phyloP scores from a whole-genome alignment of 169 alveolate genomes.

The Plasmodium sp. region DNA sequence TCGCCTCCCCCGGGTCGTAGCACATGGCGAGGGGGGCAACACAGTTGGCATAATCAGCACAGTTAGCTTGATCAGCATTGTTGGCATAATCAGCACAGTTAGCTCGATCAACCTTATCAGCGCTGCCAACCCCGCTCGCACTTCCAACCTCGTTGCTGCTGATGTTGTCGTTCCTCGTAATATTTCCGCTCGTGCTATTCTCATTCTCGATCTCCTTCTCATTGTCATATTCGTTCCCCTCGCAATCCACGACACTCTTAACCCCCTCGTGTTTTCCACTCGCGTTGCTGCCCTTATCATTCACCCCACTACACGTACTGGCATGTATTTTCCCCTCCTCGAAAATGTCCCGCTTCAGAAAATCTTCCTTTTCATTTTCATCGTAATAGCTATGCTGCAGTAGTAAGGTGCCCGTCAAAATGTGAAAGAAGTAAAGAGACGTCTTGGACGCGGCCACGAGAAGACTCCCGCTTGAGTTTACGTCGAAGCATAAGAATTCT shows the following conservation, averaged over 20 bases:
- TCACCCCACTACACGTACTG: not conserved
- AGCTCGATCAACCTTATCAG: not conserved
- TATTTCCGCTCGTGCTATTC: not conserved
- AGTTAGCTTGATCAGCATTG: not conserved
- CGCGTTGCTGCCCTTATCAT: not conserved
- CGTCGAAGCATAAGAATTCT: slow-evolving; percentile 68
- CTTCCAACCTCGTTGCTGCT: not conserved
- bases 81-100: not conserved
- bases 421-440: slow-evolving; percentile 38
- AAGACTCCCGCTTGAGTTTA: slow-evolving; percentile 46
- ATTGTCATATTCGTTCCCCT: not conserved
- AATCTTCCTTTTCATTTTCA: slow-evolving; percentile 7
- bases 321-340: not conserved
- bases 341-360: not conserved
- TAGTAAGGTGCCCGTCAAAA: slow-evolving; percentile 59
- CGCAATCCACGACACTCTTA: not conserved
- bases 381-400: slow-evolving; percentile 32
- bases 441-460: slow-evolving; percentile 56
- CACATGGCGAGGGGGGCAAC: not conserved
- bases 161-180: not conserved
- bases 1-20: not conserved
- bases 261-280: not conserved
- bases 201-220: not conserved
- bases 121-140: not conserved
- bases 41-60: not conserved